Base-by-base conservation (phyloP, 352 stramenopile genomes). In the Globisporangium radiosum region DNA sequence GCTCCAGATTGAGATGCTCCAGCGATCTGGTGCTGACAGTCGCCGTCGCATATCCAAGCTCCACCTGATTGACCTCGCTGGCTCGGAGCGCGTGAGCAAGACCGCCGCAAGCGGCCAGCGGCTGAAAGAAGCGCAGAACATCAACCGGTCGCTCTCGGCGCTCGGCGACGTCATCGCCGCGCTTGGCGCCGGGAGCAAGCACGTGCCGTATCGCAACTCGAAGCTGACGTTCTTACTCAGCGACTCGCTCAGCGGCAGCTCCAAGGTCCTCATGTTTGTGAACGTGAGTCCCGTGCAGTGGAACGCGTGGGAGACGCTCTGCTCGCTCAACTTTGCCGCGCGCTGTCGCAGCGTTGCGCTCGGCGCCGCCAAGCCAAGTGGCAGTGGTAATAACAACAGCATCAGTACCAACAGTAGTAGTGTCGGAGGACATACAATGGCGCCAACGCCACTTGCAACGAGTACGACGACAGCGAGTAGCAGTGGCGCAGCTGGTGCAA, bases 171-270 rank as follows among this genome's bases (percentile, higher is more conserved):
- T 99, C 49, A 98, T 99, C 58, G 81, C 94, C 9, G 88, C 94
- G 7, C 80, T 98, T 8, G 85, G 71, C 8, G 68, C 73, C 1
- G 80, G 71, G 50, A 93, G 71, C 60, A 95, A 98, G 65, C 94
- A 99, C 71, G 87, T 99, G 15, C 96, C 94, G 14, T 99, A 98
- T 64, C 87, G 96, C 17, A 96, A 99, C 72, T 98, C 88, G 8
- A 99, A 98, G 69, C 83, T 98, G 33, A 97, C 87, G 48, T 95
- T 93, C 64, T 47, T 96, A 56, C 68, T 96, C 11, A 84, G 95
- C 67, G 84, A 94, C 50, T 92, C 73, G 17, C 62, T 94, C 8
- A 88, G 79, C 63, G 83, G 81, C 10, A 88, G 85, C 59, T 91
- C 81, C 14, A 93, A 94, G 57, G 79, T 89, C 54, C 71, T 92